Conservation (phyloP, 768 basidiomycete genomes). For the Clitopilus passeckerianus region DNA sequence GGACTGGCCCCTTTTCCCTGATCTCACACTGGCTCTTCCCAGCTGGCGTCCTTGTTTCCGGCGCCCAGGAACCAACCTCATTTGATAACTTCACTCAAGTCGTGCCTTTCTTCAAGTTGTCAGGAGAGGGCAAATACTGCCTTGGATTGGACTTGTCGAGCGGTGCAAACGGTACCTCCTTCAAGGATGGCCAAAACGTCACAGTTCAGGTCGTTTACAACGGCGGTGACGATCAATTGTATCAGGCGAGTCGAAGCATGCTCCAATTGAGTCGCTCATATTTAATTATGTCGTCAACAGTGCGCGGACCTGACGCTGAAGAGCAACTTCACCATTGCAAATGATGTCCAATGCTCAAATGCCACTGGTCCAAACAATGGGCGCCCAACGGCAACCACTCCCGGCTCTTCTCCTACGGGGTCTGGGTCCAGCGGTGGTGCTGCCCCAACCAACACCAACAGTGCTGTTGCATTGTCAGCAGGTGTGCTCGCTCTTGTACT, state of each 20-base stretch:
- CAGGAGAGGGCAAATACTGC: constrained; percentile 61
- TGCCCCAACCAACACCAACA: constrained; percentile 7
- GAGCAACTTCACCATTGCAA: constrained; percentile 41
- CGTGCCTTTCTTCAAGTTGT: constrained; percentile 43
- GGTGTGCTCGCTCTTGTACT: background rate
- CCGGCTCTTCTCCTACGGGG: background rate
- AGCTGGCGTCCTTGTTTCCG: constrained; percentile 56
- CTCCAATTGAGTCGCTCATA: background rate
- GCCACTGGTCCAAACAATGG: constrained; percentile 21
- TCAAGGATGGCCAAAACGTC: constrained; percentile 63
- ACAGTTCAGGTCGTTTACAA: constrained; percentile 66
- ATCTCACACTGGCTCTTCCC: background rate
- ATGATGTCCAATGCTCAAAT: constrained; percentile 33
- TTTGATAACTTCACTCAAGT: constrained; percentile 59
- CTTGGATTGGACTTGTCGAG: constrained; percentile 57
- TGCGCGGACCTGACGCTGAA: constrained; percentile 78
- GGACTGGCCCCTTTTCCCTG: constrained; percentile 3
- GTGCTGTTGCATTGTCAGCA: background rate
- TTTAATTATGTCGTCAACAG: constrained; percentile 26
- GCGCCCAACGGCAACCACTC: background rate
- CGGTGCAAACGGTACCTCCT: constrained; percentile 37
- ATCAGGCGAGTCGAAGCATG: constrained; percentile 42
- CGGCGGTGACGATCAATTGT: constrained; percentile 70
- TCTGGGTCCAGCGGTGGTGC: constrained; percentile 1
- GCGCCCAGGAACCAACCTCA: constrained; percentile 50